Conservation (phyloP, 192 early-diverging fungal genomes). For the Backusella psychrophila region DNA sequence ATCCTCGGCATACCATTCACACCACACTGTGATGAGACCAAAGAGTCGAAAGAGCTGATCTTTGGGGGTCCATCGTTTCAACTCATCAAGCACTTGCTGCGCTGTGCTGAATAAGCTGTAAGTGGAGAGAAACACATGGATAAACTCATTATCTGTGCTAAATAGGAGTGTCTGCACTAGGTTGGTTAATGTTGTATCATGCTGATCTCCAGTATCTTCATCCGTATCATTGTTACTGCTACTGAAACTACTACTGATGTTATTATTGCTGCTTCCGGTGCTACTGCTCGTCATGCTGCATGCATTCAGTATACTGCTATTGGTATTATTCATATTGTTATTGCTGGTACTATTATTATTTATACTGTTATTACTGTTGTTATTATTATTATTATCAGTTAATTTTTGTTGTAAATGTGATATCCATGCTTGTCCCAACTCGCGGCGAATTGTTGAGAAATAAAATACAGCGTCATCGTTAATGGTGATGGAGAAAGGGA, state of each 20-base stretch:
- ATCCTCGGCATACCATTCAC: slow-evolving; percentile 18
- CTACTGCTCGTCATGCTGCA: not conserved
- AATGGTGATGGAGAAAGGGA: not conserved
- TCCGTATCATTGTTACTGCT: not conserved
- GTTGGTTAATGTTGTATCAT: slow-evolving; percentile 55
- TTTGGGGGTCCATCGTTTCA: not conserved
- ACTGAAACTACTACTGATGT: not conserved
- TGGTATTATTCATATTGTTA: not conserved
- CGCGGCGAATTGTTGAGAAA: not conserved
- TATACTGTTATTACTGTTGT: not conserved
- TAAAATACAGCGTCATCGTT: not conserved
- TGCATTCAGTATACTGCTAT: not conserved
- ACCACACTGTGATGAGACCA: slow-evolving; percentile 29
- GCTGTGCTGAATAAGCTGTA: slow-evolving; percentile 39
- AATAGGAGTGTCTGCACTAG: slow-evolving; percentile 45
- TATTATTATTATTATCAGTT: not conserved
- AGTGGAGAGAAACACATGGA: slow-evolving; percentile 38
- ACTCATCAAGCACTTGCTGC: slow-evolving; percentile 11
- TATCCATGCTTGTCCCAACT: slow-evolving; percentile 6
- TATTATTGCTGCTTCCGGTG: not conserved
- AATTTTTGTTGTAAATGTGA: not conserved
- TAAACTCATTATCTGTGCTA: slow-evolving; percentile 17
- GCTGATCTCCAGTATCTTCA: not conserved
- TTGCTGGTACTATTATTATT: not conserved
- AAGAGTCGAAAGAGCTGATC: not conserved